These are phyloP conservation scores for Rubia peregrina DNA, from an alignment of 305 asterid genomes.

Conservation along the genomic window DNA sequence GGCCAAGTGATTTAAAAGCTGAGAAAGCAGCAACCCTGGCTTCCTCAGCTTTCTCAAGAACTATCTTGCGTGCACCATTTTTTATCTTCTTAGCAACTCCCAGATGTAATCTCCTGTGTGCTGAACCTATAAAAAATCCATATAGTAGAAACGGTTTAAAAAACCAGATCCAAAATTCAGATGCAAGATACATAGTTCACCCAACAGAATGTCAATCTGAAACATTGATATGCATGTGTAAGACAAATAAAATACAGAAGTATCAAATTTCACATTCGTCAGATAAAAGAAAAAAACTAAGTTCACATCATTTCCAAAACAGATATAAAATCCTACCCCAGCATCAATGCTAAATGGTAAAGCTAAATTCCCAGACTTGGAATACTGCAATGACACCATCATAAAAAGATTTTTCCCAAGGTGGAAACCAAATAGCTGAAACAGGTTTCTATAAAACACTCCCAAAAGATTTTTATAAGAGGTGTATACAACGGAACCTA, in stretches of 20 bases:
- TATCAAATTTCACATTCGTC: neutral
- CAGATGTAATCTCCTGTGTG: slow-evolving; percentile 60
- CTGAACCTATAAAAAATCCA: slow-evolving; percentile 37
- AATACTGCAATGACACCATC: neutral
- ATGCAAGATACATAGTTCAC: neutral
- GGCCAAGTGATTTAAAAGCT: slow-evolving; percentile 90
- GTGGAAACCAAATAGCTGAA: neutral
- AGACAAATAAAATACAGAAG: neutral
- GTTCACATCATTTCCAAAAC: neutral
- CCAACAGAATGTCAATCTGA: neutral
- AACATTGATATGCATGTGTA: neutral
- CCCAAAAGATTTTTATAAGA: neutral
- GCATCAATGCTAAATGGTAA: neutral
- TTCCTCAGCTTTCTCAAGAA: slow-evolving; percentile 97
- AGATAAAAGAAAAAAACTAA: neutral
- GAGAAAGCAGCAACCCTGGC: slow-evolving; percentile 94
- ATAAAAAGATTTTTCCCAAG: neutral
- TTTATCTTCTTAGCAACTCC: slow-evolving; percentile 94
- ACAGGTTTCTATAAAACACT: neutral
- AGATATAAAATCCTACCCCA: neutral
- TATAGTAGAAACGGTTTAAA: slow-evolving; percentile 26
- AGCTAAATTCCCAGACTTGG: neutral
- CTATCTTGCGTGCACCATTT: slow-evolving; percentile 90
- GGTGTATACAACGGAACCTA: neutral
- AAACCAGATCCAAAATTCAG: slow-evolving; percentile 9